A percentile compares a stretch with the other conserved stretches of the same genome.
Conservation (phyloP, 768 basidiomycete genomes). For the Hemileccinum rubropunctum region DNA sequence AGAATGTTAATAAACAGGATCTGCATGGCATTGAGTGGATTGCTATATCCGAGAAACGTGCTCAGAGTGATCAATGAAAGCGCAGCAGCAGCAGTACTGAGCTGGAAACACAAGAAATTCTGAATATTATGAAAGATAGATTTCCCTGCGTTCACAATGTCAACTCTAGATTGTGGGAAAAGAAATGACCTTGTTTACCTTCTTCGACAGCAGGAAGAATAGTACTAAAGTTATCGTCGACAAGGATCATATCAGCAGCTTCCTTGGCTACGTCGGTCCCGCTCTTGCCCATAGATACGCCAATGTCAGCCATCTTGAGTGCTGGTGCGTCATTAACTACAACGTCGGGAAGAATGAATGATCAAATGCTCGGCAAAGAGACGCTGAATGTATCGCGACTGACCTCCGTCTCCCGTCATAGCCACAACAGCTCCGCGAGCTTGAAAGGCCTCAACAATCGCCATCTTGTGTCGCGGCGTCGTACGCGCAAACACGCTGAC, state of each 20-base stretch:
- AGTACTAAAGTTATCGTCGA: slow-evolving; percentile 96
- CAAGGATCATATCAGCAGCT: slow-evolving; percentile 94
- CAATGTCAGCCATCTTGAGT: slow-evolving; percentile 96
- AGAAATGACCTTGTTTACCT: slow-evolving; percentile 42
- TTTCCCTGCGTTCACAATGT: slow-evolving; percentile 57
- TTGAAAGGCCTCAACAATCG: slow-evolving; percentile 93
- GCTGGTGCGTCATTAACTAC: slow-evolving; percentile 95
- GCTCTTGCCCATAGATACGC: slow-evolving; percentile 95
- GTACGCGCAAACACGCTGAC: slow-evolving; percentile 93
- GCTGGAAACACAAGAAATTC: slow-evolving; percentile 95
- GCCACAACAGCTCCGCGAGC: slow-evolving; percentile 85
- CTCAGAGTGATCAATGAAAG: slow-evolving; percentile 93
- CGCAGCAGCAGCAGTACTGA: slow-evolving; percentile 96
- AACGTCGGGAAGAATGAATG: neutral
- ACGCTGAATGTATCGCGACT: slow-evolving; percentile 36
- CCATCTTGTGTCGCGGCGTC: slow-evolving; percentile 97
- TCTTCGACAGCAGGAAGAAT: slow-evolving; percentile 94
- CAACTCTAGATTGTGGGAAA: neutral
- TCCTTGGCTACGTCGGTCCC: slow-evolving; percentile 99
- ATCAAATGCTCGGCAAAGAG: neutral
- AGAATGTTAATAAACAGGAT: slow-evolving; percentile 99
- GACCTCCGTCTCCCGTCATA: slow-evolving; percentile 97
- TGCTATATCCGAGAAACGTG: slow-evolving; percentile 84
- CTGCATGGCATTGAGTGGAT: slow-evolving; percentile 97
- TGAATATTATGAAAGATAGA: slow-evolving; percentile 99